These are phyloP conservation scores for Zelonia costaricensis DNA, from an alignment of 208 protist species.

Conservation along the genomic window DNA sequence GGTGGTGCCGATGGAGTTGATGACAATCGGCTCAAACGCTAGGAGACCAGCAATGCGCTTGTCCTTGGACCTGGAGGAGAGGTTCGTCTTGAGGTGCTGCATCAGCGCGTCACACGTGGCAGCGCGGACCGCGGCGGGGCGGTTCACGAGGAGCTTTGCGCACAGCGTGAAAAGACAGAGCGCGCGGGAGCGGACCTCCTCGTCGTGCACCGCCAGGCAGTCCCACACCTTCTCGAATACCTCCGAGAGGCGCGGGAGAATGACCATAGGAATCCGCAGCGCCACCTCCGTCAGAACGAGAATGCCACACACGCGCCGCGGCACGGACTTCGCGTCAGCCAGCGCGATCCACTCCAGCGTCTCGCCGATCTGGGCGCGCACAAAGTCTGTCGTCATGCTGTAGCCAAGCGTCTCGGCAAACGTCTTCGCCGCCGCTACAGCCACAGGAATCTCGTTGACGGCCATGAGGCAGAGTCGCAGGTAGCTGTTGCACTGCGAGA, in stretches of 20 bases:
- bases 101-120: slow-evolving; percentile 63
- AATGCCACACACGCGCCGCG: slow-evolving; percentile 65
- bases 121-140: slow-evolving; percentile 35
- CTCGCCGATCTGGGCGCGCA: slow-evolving; percentile 60
- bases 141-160: slow-evolving; percentile 70
- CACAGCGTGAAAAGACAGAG: slow-evolving; percentile 66
- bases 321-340: slow-evolving; percentile 32
- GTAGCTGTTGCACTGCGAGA: slow-evolving; percentile 86
- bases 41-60: slow-evolving; percentile 73
- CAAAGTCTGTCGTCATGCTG: slow-evolving; percentile 75
- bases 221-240: slow-evolving; percentile 81
- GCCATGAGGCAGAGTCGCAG: slow-evolving; percentile 64
- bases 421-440: slow-evolving; percentile 54
- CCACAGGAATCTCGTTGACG: slow-evolving; percentile 47
- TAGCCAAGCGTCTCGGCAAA: slow-evolving; percentile 66
- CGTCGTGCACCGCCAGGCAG: slow-evolving; percentile 44
- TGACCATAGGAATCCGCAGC: slow-evolving; percentile 59
- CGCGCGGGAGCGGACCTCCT: slow-evolving; percentile 54
- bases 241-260: slow-evolving; percentile 60
- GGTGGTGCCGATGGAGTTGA: slow-evolving; percentile 54
- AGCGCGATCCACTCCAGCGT: slow-evolving; percentile 57
- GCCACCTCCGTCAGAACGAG: slow-evolving; percentile 75
- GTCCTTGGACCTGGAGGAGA: slow-evolving; percentile 61
- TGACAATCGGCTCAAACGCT: slow-evolving; percentile 86
- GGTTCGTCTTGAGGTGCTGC: slow-evolving; percentile 56